A percentile compares a stretch with the other conserved stretches of the same genome.
phyloP scores from a whole-genome alignment of 495 filamentous ascomycete species.

The Penicillium subrubescens region DNA sequence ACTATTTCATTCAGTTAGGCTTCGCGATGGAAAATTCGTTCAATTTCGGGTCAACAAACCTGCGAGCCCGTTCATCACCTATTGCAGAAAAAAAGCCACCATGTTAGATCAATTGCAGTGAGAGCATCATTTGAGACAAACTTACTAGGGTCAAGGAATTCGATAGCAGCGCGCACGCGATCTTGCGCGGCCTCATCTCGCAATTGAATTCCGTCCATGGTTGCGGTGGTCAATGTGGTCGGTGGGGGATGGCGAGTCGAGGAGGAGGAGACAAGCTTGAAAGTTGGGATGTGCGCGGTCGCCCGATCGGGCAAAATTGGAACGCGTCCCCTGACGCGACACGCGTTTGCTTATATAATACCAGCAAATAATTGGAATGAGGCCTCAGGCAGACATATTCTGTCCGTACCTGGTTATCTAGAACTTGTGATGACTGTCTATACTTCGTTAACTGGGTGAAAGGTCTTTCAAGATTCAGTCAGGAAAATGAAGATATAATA shows the following conservation, averaged over 20 bases:
- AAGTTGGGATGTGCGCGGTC: slow-evolving; percentile 21
- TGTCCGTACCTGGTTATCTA: background rate
- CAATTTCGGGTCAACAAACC: slow-evolving; percentile 39
- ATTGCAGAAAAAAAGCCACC: slow-evolving; percentile 13
- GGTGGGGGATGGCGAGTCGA: slow-evolving; percentile 15
- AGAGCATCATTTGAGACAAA: slow-evolving; percentile 7
- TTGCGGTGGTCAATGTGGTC: slow-evolving; percentile 23
- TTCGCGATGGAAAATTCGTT: background rate
- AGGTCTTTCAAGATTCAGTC: background rate
- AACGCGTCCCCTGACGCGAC: slow-evolving; percentile 31
- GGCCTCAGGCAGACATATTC: background rate
- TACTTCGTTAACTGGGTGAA: background rate
- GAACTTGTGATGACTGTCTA: background rate
- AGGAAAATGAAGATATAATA: slow-evolving; percentile 13
- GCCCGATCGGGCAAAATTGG: slow-evolving; percentile 45
- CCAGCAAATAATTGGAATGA: background rate
- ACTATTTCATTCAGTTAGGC: slow-evolving; percentile 36
- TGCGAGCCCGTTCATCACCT: slow-evolving; percentile 60
- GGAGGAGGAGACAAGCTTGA: slow-evolving; percentile 14
- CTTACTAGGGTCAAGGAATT: slow-evolving; percentile 86
- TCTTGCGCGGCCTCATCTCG: slow-evolving; percentile 81
- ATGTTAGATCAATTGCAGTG: slow-evolving; percentile 21
- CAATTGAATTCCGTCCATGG: slow-evolving; percentile 73
- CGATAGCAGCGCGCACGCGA: slow-evolving; percentile 75
- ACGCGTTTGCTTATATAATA: slow-evolving; percentile 11